Evolutionary conservation across 2,329 filamentous ascomycete species (phyloP), one percentile per base, ranked within the genome.

Genomic region (Aspergillus felis): DNA sequence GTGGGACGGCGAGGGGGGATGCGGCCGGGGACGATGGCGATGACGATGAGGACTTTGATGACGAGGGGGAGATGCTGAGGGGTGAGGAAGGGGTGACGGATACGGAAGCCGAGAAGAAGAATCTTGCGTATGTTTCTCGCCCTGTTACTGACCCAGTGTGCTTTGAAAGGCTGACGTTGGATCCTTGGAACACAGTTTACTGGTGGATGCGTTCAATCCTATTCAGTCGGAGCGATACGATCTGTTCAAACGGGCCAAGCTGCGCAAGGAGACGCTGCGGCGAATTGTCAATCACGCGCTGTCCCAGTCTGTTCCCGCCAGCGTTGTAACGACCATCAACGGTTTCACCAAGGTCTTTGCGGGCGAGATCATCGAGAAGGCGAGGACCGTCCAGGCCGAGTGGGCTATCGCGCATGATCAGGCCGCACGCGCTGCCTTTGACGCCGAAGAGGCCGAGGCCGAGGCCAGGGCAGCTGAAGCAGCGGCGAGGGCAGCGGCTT

Each of bases 281-380:
- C 70, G 79, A 64, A 82, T 89, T 60, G 84, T 86, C 60, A 89
- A 89, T 64, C 84, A 87, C 68, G 87, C 85, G 1, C 80, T 89
- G 42, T 85, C 83, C 1, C 86, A 89, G 68, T 87, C 83, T 50
- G 85, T 89, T 5, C 86, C 86, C 1, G 79, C 81, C 28, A 84
- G 82, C 60, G 84, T 88, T 53, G 82, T 88, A 42, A 85, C 84
- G 14, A 84, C 84, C 5, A 84, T 89, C 53, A 84, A 82, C 46
- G 84, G 84, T 10, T 87, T 86, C 68, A 84, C 83, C 22, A 89
- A 89, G 71, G 81, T 86, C 61, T 88, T 87, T 71, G 83, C 85
- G 12, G 86, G 85, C 52, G 83, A 87, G 63, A 79, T 89, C 56
- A 81, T 88, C 55, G 86, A 89, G 70, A 81, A 83, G 64, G 86